phyloP scores from a whole-genome alignment of 305 asterid genomes.

The Petunia hybrid region DNA sequence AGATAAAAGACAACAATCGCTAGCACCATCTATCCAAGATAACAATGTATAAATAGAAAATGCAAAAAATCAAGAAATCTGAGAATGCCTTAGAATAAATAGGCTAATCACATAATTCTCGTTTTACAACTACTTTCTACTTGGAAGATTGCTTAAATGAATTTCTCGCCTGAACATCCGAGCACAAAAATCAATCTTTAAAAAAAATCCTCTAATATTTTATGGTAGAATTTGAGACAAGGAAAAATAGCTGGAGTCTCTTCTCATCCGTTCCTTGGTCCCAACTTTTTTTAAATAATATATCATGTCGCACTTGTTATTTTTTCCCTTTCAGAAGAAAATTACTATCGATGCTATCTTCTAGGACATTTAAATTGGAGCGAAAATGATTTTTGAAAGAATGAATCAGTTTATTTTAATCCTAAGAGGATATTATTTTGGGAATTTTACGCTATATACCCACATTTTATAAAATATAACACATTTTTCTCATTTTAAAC shows the following conservation, averaged over 20 bases:
- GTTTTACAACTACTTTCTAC: slow-evolving; percentile 23
- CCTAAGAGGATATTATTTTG: no score
- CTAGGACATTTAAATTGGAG: no score
- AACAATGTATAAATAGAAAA: neutral
- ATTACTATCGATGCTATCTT: no score
- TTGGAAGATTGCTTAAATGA: neutral
- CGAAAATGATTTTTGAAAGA: no score
- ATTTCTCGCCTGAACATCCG: neutral
- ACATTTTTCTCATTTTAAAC: no score
- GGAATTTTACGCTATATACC: no score
- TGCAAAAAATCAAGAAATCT: neutral
- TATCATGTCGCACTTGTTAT: no score
- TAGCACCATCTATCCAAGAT: neutral
- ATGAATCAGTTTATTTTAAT: no score
- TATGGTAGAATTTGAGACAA: neutral
- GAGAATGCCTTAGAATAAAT: neutral
- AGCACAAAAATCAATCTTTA: neutral
- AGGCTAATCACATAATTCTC: slow-evolving; percentile 7
- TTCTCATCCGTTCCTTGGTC: no score
- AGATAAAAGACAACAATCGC: neutral
- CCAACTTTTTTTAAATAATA: no score
- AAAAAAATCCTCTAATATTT: neutral
- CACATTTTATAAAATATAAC: no score
- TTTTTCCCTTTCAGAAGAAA: no score
- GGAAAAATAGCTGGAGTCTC: neutral